A percentile compares a stretch with the other conserved stretches of the same genome.
These are phyloP conservation scores for Suhomyces kunorum DNA, from an alignment of 1,139 yeast species.

Conservation along the genomic window DNA sequence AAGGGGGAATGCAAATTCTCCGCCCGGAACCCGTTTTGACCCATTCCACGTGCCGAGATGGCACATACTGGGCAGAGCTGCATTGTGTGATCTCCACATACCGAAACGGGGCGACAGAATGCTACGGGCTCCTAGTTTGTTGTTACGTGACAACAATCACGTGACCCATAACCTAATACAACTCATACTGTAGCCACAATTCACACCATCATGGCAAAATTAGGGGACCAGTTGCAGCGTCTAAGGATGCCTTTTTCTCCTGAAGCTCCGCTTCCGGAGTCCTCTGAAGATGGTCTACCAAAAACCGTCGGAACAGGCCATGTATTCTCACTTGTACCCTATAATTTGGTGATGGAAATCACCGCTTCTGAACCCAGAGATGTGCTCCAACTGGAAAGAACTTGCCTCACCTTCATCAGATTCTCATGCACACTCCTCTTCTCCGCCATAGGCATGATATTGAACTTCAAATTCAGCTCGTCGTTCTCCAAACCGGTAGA, in stretches of 20 bases:
- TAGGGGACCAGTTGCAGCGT: neutral
- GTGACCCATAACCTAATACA: neutral
- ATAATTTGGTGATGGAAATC: slow-evolving; percentile 39
- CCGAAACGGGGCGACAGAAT: too few relatives aligned
- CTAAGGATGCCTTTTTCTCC: neutral
- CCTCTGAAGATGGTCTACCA: neutral
- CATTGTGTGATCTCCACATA: too few relatives aligned
- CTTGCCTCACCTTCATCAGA: slow-evolving; percentile 54
- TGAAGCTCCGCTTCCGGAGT: neutral
- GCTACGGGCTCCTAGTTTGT: too few relatives aligned
- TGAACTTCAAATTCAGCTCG: slow-evolving; percentile 52
- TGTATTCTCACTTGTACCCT: slow-evolving; percentile 18
- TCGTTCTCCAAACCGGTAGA: slow-evolving; percentile 16
- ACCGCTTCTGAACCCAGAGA: slow-evolving; percentile 61
- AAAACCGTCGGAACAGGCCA: neutral
- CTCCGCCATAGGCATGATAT: slow-evolving; percentile 51
- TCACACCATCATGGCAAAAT: neutral
- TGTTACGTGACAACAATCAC: neutral
- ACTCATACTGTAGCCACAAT: neutral
- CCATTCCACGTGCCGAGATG: too few relatives aligned
- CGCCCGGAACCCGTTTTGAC: too few relatives aligned
- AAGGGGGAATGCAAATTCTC: too few relatives aligned
- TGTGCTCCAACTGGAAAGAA: slow-evolving; percentile 60
- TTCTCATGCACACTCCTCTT: slow-evolving; percentile 52
- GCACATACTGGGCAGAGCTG: too few relatives aligned